phyloP scores from a whole-genome alignment of 257 asterid species.

The Capsicum pubescens region DNA sequence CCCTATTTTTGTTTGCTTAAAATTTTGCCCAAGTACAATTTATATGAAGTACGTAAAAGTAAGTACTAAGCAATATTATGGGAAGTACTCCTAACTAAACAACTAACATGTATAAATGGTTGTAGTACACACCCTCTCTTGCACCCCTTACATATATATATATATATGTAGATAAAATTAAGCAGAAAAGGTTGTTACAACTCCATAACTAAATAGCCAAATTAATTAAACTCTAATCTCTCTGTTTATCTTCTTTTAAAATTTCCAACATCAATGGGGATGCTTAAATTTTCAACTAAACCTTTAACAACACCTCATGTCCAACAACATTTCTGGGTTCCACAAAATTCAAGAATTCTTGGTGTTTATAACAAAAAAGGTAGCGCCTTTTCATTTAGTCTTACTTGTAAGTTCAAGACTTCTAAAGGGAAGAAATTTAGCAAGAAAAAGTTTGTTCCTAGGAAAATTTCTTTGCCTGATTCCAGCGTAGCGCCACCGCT shows the following conservation, averaged over 20 bases:
- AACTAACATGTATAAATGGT: background rate
- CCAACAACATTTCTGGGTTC: background rate
- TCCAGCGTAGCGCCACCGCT: slow-evolving; percentile 67
- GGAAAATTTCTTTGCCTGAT: slow-evolving; percentile 60
- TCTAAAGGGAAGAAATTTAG: slow-evolving; percentile 42
- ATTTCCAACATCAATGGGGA: slow-evolving; percentile 35
- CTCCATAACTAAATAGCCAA: slow-evolving; percentile 8
- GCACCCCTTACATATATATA: background rate
- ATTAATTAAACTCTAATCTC: background rate
- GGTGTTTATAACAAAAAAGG: slow-evolving; percentile 34
- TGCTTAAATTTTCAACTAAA: slow-evolving; percentile 27
- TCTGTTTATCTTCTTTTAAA: background rate
- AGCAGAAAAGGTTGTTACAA: background rate
- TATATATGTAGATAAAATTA: background rate
- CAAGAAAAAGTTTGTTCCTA: slow-evolving; percentile 39
- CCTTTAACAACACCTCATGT: slow-evolving; percentile 14
- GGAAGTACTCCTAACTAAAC: background rate
- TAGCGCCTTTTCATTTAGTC: slow-evolving; percentile 39
- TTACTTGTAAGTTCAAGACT: slow-evolving; percentile 52
- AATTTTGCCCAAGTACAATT: background rate
- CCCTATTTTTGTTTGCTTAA: background rate
- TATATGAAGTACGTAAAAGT: background rate
- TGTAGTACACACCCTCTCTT: slow-evolving; percentile 10
- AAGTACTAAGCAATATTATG: background rate
- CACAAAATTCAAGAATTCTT: slow-evolving; percentile 37